A percentile compares a stretch with the other conserved stretches of the same genome.
These are phyloP conservation scores for Hemisphaericaspora nanyangensis DNA, from an alignment of 805 yeast genomes.

Conservation along the genomic window DNA sequence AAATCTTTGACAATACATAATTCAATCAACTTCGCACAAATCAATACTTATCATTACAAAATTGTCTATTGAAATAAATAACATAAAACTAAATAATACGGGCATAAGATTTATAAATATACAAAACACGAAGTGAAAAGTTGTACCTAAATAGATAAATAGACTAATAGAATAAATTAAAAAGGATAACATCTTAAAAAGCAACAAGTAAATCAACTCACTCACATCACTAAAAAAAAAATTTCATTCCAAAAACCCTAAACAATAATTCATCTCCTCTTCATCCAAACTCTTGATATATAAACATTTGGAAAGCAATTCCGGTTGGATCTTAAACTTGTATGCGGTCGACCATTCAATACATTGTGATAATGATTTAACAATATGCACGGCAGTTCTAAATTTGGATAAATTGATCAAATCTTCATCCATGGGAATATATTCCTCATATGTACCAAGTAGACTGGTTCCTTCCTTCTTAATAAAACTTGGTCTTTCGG, in stretches of 20 bases:
- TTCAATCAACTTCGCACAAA: too few relatives aligned
- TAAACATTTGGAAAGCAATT: constrained; percentile 76
- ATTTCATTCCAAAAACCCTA: background rate
- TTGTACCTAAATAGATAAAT: too few relatives aligned
- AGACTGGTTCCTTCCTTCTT: constrained; percentile 14
- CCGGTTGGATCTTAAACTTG: constrained; percentile 50
- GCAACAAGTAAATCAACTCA: background rate
- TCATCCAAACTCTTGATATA: constrained; percentile 72
- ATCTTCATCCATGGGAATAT: constrained; percentile 4
- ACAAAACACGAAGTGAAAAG: too few relatives aligned
- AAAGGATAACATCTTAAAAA: background rate
- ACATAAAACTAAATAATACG: too few relatives aligned
- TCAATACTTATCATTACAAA: too few relatives aligned
- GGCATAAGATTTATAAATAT: too few relatives aligned
- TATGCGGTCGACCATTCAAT: constrained; percentile 84
- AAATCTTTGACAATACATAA: too few relatives aligned
- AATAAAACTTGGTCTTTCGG: constrained; percentile 53
- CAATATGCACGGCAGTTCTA: constrained; percentile 69
- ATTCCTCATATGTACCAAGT: constrained; percentile 3
- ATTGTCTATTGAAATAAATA: too few relatives aligned
- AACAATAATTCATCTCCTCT: constrained; percentile 55
- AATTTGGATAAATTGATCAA: constrained; percentile 77
- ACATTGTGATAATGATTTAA: constrained; percentile 70
- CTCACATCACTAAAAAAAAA: background rate
- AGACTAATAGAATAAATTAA: too few relatives aligned